A percentile compares a stretch with the other conserved stretches of the same genome.
These are phyloP conservation scores for Hydnomerulius pinastri DNA, from an alignment of 768 basidiomycete genomes.

Conservation along the genomic window DNA sequence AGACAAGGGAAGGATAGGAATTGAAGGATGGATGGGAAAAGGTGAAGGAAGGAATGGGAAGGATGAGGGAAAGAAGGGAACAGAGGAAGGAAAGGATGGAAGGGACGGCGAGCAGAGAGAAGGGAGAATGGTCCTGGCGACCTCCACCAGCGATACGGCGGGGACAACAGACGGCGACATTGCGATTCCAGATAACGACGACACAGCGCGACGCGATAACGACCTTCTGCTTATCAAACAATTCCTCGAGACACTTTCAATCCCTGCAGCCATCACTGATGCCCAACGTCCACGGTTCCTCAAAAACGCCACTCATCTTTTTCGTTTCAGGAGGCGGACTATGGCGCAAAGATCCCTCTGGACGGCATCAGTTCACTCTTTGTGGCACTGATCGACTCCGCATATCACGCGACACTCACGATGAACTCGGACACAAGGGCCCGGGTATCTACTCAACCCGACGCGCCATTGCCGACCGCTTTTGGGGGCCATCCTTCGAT, in stretches of 20 bases:
- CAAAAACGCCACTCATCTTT: slow-evolving; percentile 10
- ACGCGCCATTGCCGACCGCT: slow-evolving; percentile 13
- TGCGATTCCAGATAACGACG: not conserved
- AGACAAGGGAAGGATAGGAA: not conserved
- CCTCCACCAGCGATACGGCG: too few species aligned
- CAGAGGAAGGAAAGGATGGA: not conserved
- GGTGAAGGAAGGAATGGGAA: not conserved
- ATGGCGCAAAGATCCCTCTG: slow-evolving; percentile 21
- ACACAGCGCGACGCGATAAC: not conserved
- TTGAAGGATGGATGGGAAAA: too few species aligned
- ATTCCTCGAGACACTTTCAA: not conserved
- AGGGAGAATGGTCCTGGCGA: too few species aligned
- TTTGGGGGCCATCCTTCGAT: slow-evolving; percentile 34
- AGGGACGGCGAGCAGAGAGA: not conserved
- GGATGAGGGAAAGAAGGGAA: too few species aligned
- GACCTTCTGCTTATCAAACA: not conserved
- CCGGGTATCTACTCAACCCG: slow-evolving; percentile 3
- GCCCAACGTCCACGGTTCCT: not conserved
- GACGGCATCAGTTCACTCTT: slow-evolving; percentile 27
- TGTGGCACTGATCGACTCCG: not conserved
- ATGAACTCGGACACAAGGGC: slow-evolving; percentile 5
- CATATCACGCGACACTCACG: not conserved
- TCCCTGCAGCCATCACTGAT: not conserved
- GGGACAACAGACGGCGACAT: too few species aligned
- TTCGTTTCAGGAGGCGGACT: slow-evolving; percentile 15